Evolutionary conservation across 2,329 filamentous ascomycete species (phyloP).

Genomic region (Cordyceps javanica): DNA sequence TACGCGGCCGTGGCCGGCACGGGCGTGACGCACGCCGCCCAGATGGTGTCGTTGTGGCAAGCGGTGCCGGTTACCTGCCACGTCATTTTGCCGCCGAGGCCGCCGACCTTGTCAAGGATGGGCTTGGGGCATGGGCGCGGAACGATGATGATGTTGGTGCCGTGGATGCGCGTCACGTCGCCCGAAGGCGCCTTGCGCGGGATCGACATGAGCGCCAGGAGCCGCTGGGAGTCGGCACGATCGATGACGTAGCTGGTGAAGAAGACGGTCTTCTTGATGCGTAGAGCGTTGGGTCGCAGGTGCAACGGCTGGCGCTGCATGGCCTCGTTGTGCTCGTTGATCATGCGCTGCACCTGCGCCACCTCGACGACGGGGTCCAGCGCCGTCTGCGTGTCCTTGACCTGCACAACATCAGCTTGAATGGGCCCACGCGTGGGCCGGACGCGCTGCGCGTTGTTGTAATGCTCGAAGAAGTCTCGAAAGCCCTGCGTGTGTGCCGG

Average conservation of each 20-base stretch:
- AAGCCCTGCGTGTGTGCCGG: constrained; percentile 70
- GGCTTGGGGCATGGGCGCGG: constrained; percentile 65
- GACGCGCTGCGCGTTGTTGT: constrained; percentile 57
- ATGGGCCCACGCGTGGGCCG: constrained; percentile 58
- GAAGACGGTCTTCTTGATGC: constrained; percentile 80
- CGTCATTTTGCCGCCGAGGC: constrained; percentile 72
- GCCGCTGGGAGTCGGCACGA: constrained; percentile 61
- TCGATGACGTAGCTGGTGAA: constrained; percentile 89
- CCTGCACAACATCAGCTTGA: constrained; percentile 75
- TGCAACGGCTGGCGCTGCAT: constrained; percentile 28
- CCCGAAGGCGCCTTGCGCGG: constrained; percentile 46
- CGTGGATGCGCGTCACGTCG: constrained; percentile 71
- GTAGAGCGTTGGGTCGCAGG: constrained; percentile 41
- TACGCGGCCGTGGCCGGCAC: constrained; percentile 59
- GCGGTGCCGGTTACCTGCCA: constrained; percentile 80
- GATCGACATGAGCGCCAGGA: constrained; percentile 64
- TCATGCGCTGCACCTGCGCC: constrained; percentile 78
- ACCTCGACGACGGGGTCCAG: constrained; percentile 76
- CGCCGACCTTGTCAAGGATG: constrained; percentile 78
- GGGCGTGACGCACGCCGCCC: constrained; percentile 77
- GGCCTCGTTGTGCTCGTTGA: constrained; percentile 75
- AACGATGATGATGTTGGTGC: constrained; percentile 86
- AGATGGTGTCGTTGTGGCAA: constrained; percentile 71
- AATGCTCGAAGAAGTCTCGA: constrained; percentile 71
- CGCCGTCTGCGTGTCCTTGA: constrained; percentile 66